Evolutionary conservation across 352 stramenopile species (phyloP).

Genomic region (Phytopythium chamaehyphon): DNA sequence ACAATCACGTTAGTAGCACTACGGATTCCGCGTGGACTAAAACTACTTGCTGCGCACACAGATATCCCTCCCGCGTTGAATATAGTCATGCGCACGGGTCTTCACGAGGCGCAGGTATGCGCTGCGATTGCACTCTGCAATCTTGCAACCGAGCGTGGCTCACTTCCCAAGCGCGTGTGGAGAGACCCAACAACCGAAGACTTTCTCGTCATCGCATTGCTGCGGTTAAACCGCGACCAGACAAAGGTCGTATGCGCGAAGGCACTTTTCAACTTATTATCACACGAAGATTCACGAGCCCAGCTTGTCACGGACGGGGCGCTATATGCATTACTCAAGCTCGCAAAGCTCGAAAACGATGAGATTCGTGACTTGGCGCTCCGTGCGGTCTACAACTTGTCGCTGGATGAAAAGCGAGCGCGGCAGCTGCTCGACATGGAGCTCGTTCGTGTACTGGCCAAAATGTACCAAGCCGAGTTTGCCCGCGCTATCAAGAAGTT

Average conservation of each 20-base stretch:
- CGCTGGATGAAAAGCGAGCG: slow-evolving; percentile 39
- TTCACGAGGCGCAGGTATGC: slow-evolving; percentile 82
- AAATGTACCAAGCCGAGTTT: slow-evolving; percentile 75
- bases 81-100: slow-evolving; percentile 78
- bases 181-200: slow-evolving; percentile 68
- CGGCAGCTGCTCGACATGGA: slow-evolving; percentile 71
- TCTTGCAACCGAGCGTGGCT: slow-evolving; percentile 53
- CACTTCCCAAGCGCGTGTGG: slow-evolving; percentile 40
- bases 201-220: slow-evolving; percentile 84
- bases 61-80: slow-evolving; percentile 72
- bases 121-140: slow-evolving; percentile 85
- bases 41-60: slow-evolving; percentile 34
- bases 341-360: slow-evolving; percentile 73
- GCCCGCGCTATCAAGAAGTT: slow-evolving; percentile 77
- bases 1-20: slow-evolving; percentile 61
- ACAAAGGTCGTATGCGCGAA: slow-evolving; percentile 85
- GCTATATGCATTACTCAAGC: slow-evolving; percentile 83
- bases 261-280: slow-evolving; percentile 83
- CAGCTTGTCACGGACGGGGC: slow-evolving; percentile 72
- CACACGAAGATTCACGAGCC: slow-evolving; percentile 69
- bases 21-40: slow-evolving; percentile 30
- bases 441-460: slow-evolving; percentile 65
- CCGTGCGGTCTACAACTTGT: slow-evolving; percentile 78
- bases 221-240: slow-evolving; percentile 77
- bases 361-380: slow-evolving; percentile 69